These are phyloP conservation scores for Saturnispora serradocipensis DNA, from an alignment of 805 yeast genomes.

Conservation along the genomic window DNA sequence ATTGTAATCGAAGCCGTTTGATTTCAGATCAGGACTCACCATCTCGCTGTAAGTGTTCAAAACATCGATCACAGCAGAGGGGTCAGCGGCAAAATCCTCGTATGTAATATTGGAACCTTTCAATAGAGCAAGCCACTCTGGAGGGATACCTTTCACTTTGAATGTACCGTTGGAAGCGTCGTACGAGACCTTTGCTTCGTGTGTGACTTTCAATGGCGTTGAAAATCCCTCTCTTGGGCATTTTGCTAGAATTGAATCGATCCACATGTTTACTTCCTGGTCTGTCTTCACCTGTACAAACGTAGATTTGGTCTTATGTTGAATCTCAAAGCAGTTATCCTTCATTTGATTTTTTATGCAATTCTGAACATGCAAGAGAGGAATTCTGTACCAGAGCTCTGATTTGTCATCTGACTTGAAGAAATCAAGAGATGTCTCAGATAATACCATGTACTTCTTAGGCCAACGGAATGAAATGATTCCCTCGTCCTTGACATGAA, in stretches of 20 bases:
- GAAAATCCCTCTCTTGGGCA: slow-evolving; percentile 67
- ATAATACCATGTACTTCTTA: slow-evolving; percentile 69
- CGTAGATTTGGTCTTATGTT: slow-evolving; percentile 55
- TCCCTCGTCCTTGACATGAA: slow-evolving; percentile 87
- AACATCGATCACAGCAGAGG: slow-evolving; percentile 55
- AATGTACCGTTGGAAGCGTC: slow-evolving; percentile 65
- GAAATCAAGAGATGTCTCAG: slow-evolving; percentile 65
- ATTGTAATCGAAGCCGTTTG: slow-evolving; percentile 2
- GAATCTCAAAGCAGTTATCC: slow-evolving; percentile 75
- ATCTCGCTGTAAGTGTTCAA: slow-evolving; percentile 42
- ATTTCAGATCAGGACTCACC: slow-evolving; percentile 30
- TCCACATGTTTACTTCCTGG: slow-evolving; percentile 79
- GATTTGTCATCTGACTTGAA: slow-evolving; percentile 55
- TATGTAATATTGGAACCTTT: slow-evolving; percentile 52
- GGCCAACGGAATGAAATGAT: slow-evolving; percentile 87
- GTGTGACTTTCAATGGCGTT: slow-evolving; percentile 89
- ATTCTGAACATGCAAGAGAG: slow-evolving; percentile 49
- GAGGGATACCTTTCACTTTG: slow-evolving; percentile 43
- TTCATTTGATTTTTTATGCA: slow-evolving; percentile 62
- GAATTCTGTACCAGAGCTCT: slow-evolving; percentile 43
- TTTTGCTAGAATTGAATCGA: slow-evolving; percentile 75
- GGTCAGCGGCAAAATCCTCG: slow-evolving; percentile 56
- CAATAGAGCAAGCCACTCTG: slow-evolving; percentile 46
- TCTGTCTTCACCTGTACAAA: slow-evolving; percentile 69
- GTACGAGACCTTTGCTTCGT: slow-evolving; percentile 82